phyloP scores from a whole-genome alignment of 495 filamentous ascomycete genomes.

The Podospora anserina region DNA sequence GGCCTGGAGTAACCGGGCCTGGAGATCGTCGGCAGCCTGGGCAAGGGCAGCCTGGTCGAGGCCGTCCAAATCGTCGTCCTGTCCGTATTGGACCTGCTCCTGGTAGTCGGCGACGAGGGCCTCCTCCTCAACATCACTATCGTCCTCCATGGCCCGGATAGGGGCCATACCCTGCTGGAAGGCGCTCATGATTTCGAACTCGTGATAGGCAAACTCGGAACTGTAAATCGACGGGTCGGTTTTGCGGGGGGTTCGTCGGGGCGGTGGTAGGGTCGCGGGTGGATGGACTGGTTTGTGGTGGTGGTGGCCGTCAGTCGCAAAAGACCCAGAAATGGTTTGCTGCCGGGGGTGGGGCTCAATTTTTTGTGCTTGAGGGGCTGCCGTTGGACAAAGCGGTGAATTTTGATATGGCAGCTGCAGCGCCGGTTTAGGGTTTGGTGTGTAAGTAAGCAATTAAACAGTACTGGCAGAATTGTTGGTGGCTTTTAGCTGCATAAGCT shows the following conservation, averaged over 20 bases:
- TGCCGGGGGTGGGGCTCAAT: slow-evolving; percentile 30
- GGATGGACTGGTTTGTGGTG: slow-evolving; percentile 22
- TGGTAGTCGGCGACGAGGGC: slow-evolving; percentile 89
- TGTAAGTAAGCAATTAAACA: slow-evolving; percentile 6
- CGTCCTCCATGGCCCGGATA: slow-evolving; percentile 61
- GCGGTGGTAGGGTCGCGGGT: slow-evolving; percentile 15
- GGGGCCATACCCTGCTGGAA: slow-evolving; percentile 52
- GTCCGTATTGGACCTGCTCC: slow-evolving; percentile 78
- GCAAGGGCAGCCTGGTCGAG: slow-evolving; percentile 58
- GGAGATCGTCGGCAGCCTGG: slow-evolving; percentile 72
- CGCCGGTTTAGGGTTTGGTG: slow-evolving; percentile 33
- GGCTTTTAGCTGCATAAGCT: neutral
- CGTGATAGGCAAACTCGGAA: neutral
- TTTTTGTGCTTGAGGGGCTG: slow-evolving; percentile 34
- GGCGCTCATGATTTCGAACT: slow-evolving; percentile 43
- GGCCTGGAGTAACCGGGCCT: slow-evolving; percentile 81
- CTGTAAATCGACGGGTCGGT: slow-evolving; percentile 10
- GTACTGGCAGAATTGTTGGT: slow-evolving; percentile 2
- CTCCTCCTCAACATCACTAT: slow-evolving; percentile 92
- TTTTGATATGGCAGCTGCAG: slow-evolving; percentile 14
- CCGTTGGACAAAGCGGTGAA: slow-evolving; percentile 17
- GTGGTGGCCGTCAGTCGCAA: slow-evolving; percentile 25
- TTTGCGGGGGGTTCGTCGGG: slow-evolving; percentile 9
- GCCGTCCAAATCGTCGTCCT: slow-evolving; percentile 75
- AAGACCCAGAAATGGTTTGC: slow-evolving; percentile 32